These are phyloP conservation scores for Eleusine indica DNA, from an alignment of 176 grass and related monocot species.

Conservation along the genomic window DNA sequence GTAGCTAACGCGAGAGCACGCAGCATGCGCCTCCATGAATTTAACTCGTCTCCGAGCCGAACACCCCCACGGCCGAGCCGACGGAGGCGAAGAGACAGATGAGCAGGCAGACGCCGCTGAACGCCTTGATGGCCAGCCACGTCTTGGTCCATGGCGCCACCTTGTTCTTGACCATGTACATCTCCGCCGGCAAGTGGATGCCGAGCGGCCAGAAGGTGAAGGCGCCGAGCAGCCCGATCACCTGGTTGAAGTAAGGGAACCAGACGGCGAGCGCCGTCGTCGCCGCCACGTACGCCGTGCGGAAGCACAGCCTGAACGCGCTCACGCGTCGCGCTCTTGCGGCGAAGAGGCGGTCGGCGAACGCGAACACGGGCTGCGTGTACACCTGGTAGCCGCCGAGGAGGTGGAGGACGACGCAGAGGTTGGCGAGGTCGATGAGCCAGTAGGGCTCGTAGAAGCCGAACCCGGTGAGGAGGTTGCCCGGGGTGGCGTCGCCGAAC, in stretches of 20 bases:
- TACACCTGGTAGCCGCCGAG: slow-evolving; percentile 81
- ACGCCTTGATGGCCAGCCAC: slow-evolving; percentile 56
- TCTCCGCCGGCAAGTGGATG: slow-evolving; percentile 83
- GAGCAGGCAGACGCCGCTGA: slow-evolving; percentile 57
- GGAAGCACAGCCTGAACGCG: slow-evolving; percentile 60
- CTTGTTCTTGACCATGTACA: slow-evolving; percentile 75
- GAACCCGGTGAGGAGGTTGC: slow-evolving; percentile 90
- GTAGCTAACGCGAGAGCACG: too few species aligned
- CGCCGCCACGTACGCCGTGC: slow-evolving; percentile 57
- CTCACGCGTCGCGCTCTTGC: slow-evolving; percentile 13
- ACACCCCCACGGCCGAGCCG: slow-evolving; percentile 67
- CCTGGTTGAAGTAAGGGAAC: slow-evolving; percentile 86
- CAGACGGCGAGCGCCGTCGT: slow-evolving; percentile 69
- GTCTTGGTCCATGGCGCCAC: slow-evolving; percentile 47
- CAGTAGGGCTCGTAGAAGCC: slow-evolving; percentile 91
- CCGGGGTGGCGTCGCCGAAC: slow-evolving; percentile 78
- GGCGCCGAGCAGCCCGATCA: slow-evolving; percentile 68
- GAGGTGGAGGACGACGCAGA: slow-evolving; percentile 68
- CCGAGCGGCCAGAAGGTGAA: slow-evolving; percentile 74
- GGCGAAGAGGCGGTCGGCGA: slow-evolving; percentile 40
- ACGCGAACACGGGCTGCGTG: slow-evolving; percentile 63
- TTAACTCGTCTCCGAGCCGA: slow-evolving; percentile 40
- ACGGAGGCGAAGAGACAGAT: slow-evolving; percentile 57
- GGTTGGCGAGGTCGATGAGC: slow-evolving; percentile 84
- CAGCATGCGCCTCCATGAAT: background rate